Evolutionary conservation across 306 rosid genomes (phyloP), one percentile per base, ranked within the genome.

Genomic region (Castanea mollissima): DNA sequence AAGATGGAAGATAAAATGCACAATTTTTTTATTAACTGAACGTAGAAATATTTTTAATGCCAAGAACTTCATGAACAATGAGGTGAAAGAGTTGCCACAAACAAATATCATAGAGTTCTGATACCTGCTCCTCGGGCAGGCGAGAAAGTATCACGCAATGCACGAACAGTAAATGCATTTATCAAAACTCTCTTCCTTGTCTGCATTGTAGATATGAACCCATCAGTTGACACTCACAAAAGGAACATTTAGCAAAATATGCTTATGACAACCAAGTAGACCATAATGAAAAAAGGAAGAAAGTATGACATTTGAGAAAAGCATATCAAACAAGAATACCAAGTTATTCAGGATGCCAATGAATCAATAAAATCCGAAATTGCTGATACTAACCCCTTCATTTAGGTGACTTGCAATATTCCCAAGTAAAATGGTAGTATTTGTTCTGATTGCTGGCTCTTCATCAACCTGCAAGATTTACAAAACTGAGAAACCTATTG

Each of bases 101-200:
- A 71, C 23, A 71, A 65, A 71, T 4, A 51, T 21, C 70, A 21
- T 72, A 79, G 72, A 68, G 74, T 69, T 86, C 46, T 54, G 55
- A 78, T 91, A 95, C 99, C 99, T 88, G 99, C 99, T 87, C 92
- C 98, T 78, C 99, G 89, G 71, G 98, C 98, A 67, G 98, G 99
- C 52, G 98, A 88, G 78, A 96, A 96, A 79, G 93, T 93, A 81
- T 96, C 99, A 46, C 98, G 99, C 79, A 96, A 82, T 71, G 99
- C 99, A 83, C 99, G 99, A 80, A 89, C 98, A 2, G 99, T 96
- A 88, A 96, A 96, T 69, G 99, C 99, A 86, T 96, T 96, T 75
- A 93, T 91, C 91, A 96, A 80, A 77, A 96, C 99, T 89, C 99
- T 89, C 85, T 95, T 96, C 83, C 99, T 92, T 76, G 98, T 96